Evolutionary conservation across 805 yeast genomes (phyloP).

Genomic region (Lachancea lanzarotensis): DNA sequence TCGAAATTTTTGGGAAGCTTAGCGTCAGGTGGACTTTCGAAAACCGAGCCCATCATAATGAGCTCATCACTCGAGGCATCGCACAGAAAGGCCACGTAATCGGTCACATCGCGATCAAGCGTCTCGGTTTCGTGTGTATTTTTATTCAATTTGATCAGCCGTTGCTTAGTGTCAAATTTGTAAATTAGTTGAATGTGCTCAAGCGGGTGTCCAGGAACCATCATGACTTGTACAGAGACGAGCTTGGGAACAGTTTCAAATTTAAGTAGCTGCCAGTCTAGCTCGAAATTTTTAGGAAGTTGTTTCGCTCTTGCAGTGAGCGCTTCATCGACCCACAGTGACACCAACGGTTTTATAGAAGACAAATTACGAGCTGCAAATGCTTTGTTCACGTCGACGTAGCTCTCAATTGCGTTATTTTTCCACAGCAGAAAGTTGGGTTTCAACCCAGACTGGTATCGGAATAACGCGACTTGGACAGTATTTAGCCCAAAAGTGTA

Average conservation of each 20-base stretch:
- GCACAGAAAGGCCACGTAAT: slow-evolving; percentile 54
- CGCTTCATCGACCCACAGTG: slow-evolving; percentile 61
- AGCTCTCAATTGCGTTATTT: slow-evolving; percentile 72
- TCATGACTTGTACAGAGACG: slow-evolving; percentile 60
- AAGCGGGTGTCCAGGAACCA: slow-evolving; percentile 49
- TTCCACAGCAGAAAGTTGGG: slow-evolving; percentile 75
- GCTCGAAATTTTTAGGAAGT: slow-evolving; percentile 50
- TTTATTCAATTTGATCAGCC: slow-evolving; percentile 43
- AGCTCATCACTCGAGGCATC: slow-evolving; percentile 54
- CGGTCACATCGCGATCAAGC: slow-evolving; percentile 49
- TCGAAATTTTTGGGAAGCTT: slow-evolving; percentile 27
- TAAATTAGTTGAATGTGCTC: slow-evolving; percentile 56
- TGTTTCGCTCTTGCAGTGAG: slow-evolving; percentile 44
- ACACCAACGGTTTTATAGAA: slow-evolving; percentile 39
- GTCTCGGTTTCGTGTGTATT: slow-evolving; percentile 41
- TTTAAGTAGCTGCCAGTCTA: slow-evolving; percentile 73
- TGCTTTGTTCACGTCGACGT: slow-evolving; percentile 70
- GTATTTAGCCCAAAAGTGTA: slow-evolving; percentile 65
- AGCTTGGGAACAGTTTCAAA: slow-evolving; percentile 69
- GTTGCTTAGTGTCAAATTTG: slow-evolving; percentile 56
- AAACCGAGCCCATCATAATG: slow-evolving; percentile 57
- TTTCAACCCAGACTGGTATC: slow-evolving; percentile 60
- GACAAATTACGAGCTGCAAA: slow-evolving; percentile 58
- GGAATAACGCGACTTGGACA: slow-evolving; percentile 56
- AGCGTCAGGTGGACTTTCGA: slow-evolving; percentile 48